phyloP scores from a whole-genome alignment of 108 stramenopile species.

The Cylindrotheca fusiformis region DNA sequence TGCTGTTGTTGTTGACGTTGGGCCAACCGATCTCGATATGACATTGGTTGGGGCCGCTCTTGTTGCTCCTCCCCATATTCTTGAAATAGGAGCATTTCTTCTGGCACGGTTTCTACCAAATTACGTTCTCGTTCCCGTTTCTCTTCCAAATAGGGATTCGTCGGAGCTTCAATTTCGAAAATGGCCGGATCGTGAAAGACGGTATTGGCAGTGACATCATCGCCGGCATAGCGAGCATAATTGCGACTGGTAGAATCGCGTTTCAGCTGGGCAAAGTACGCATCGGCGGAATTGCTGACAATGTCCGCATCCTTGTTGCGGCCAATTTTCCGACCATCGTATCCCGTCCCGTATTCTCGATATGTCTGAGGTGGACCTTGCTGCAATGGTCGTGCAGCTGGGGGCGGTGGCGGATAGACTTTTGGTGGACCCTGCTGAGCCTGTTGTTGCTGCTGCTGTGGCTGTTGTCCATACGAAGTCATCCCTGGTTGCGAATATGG shows the following conservation, averaged over 20 bases:
- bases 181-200: slow-evolving; percentile 61
- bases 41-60: neutral
- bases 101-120: slow-evolving; percentile 38
- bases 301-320: slow-evolving; percentile 62
- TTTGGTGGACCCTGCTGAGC: neutral
- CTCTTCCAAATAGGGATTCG: slow-evolving; percentile 58
- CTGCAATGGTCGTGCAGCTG: neutral
- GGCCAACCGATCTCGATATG: neutral
- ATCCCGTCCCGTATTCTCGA: slow-evolving; percentile 6
- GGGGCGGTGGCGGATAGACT: slow-evolving; percentile 16
- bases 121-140: slow-evolving; percentile 16
- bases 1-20: neutral
- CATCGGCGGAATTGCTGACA: slow-evolving; percentile 69
- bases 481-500: neutral
- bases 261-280: slow-evolving; percentile 82
- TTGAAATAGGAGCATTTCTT: slow-evolving; percentile 41
- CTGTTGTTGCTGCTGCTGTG: neutral
- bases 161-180: slow-evolving; percentile 28
- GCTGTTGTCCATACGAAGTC: neutral
- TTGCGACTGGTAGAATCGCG: slow-evolving; percentile 71
- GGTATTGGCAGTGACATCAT: slow-evolving; percentile 54
- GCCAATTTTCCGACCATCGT: slow-evolving; percentile 39
- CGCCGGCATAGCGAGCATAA: slow-evolving; percentile 58
- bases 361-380: neutral
- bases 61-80: slow-evolving; percentile 1